Evolutionary conservation across 208 protist genomes (phyloP).

Genomic region (Trypanosoma melophagium): DNA sequence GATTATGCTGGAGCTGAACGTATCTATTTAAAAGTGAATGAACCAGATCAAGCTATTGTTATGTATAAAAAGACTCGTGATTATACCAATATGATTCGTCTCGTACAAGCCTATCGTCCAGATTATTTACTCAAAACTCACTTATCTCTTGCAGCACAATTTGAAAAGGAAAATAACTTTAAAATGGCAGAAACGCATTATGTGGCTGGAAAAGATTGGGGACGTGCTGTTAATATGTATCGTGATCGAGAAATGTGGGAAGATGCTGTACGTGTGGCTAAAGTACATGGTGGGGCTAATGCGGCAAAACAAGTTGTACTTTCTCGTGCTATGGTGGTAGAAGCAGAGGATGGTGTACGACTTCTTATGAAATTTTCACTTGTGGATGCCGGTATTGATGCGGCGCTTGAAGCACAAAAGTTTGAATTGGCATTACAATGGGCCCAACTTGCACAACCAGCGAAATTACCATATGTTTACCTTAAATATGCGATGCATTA

Average conservation of each 20-base stretch:
- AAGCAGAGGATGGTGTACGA: conserved; percentile 93
- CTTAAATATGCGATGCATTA: conserved; percentile 97
- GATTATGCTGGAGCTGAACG: conserved; percentile 95
- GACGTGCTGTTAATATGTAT: conserved; percentile 97
- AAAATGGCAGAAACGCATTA: conserved; percentile 95
- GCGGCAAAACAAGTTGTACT: conserved; percentile 94
- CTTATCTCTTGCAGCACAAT: conserved; percentile 92
- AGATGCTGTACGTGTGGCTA: conserved; percentile 97
- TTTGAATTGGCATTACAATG: conserved; percentile 96
- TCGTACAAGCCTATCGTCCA: conserved; percentile 91
- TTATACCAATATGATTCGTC: conserved; percentile 93
- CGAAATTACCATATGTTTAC: conserved; percentile 95
- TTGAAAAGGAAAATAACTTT: conserved; percentile 94
- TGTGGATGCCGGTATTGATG: conserved; percentile 94
- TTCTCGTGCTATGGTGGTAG: conserved; percentile 90
- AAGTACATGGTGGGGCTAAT: conserved; percentile 92
- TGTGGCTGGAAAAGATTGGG: conserved; percentile 94
- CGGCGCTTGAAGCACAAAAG: conserved; percentile 89
- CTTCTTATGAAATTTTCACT: conserved; percentile 95
- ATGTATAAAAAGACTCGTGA: conserved; percentile 94
- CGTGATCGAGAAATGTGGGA: conserved; percentile 95
- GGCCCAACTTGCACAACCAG: conserved; percentile 85
- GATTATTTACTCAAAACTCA: conserved; percentile 94
- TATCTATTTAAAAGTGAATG: conserved; percentile 95
- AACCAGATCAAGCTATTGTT: conserved; percentile 96